Conservation (phyloP, 768 basidiomycete species). For the Crassisporium funariophilum region DNA sequence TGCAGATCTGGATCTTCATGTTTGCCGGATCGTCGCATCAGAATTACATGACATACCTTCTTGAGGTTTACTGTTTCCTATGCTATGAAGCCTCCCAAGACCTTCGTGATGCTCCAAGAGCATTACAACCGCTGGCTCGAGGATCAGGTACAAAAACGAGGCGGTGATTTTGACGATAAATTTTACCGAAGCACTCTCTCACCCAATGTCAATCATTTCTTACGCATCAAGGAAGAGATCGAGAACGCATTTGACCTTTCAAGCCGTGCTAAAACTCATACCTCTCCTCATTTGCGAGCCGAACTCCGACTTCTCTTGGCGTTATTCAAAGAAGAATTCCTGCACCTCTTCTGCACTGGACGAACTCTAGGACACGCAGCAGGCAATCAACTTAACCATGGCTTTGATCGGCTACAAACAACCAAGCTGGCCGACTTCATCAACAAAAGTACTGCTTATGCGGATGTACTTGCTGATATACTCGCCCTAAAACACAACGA, state of each 20-base stretch:
- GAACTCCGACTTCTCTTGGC: constrained; percentile 19
- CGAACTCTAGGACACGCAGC: constrained; percentile 16
- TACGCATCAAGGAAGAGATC: constrained; percentile 22
- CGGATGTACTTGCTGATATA: constrained; percentile 2
- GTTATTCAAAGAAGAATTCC: constrained; percentile 17
- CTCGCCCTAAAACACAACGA: background rate
- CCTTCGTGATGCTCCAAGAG: constrained; percentile 23
- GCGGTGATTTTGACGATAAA: constrained; percentile 19
- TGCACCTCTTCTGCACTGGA: constrained; percentile 20
- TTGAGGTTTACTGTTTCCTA: constrained; percentile 26
- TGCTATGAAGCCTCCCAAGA: constrained; percentile 22
- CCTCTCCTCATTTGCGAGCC: constrained; percentile 13
- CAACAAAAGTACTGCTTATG: background rate
- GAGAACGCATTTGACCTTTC: constrained; percentile 16
- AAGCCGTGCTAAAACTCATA: constrained; percentile 17
- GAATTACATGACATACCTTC: constrained; percentile 22
- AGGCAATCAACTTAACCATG: constrained; percentile 13
- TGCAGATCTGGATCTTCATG: constrained; percentile 24
- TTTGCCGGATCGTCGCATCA: constrained; percentile 25
- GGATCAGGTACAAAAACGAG: constrained; percentile 16
- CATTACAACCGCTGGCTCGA: constrained; percentile 25
- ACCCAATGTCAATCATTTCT: constrained; percentile 23
- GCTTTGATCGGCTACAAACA: constrained; percentile 9
- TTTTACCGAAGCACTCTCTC: constrained; percentile 23
- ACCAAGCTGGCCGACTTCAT: constrained; percentile 2